Conservation (phyloP, 305 asterid genomes). For the Petunia hybrid region DNA sequence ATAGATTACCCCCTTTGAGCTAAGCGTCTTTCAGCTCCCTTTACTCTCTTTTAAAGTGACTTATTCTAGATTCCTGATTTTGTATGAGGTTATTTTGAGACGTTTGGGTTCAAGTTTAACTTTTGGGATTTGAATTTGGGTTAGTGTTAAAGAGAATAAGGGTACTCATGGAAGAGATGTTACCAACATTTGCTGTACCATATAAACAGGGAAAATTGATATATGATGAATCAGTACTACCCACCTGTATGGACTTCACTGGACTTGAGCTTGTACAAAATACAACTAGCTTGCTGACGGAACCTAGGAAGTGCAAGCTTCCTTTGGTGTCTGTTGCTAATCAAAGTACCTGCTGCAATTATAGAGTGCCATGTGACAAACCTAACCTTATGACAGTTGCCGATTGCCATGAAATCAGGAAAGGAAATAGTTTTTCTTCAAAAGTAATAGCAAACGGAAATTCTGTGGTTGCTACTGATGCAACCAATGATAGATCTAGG, state of each 20-base stretch:
- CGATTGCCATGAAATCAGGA: constrained; percentile 37
- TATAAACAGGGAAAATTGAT: constrained; percentile 43
- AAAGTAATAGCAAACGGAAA: constrained; percentile 41
- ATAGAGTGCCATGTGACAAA: constrained; percentile 48
- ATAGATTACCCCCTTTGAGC: constrained; percentile 26
- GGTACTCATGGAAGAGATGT: constrained; percentile 36
- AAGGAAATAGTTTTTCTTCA: constrained; percentile 37
- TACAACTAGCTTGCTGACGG: constrained; percentile 47
- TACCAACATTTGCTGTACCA: constrained; percentile 43
- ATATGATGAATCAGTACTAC: constrained; percentile 40
- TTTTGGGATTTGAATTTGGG: constrained; percentile 28
- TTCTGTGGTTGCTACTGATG: constrained; percentile 41
- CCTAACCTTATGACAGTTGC: constrained; percentile 41
- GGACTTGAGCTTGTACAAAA: constrained; percentile 42
- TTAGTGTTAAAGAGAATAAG: constrained; percentile 2
- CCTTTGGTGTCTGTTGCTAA: constrained; percentile 46
- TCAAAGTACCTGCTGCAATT: constrained; percentile 43
- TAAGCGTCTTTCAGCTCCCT: background rate
- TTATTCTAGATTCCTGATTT: background rate
- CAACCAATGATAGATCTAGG: constrained; percentile 32
- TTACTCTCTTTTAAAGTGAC: constrained; percentile 1
- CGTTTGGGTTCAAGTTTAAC: background rate
- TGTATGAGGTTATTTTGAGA: background rate
- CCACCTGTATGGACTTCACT: constrained; percentile 37
- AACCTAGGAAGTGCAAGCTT: constrained; percentile 56